Conservation (phyloP, 2,329 filamentous ascomycete species). For the Fusarium vanettenii region DNA sequence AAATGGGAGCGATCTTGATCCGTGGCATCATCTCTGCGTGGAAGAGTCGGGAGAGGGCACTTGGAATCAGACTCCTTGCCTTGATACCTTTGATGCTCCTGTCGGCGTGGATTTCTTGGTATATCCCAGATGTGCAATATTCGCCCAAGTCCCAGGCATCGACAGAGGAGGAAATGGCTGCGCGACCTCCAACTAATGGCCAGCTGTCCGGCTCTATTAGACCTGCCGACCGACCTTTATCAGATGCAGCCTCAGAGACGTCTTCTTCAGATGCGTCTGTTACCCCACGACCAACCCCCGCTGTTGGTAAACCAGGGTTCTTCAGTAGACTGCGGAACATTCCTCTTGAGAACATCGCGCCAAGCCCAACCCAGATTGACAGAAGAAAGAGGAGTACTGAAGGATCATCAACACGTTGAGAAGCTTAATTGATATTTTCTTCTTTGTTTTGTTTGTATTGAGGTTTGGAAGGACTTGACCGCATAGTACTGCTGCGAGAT, state of each 20-base stretch:
- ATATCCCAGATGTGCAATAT: neutral
- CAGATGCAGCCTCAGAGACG: too few species aligned
- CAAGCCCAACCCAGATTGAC: neutral
- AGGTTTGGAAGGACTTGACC: neutral
- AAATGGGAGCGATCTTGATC: conserved; percentile 3
- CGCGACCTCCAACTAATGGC: too few species aligned
- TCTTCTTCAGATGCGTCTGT: neutral
- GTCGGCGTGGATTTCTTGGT: conserved; percentile 3
- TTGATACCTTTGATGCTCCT: conserved; percentile 2
- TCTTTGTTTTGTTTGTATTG: neutral
- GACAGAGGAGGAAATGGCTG: neutral
- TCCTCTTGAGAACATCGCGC: neutral
- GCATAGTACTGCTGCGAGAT: neutral
- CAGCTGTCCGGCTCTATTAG: neutral
- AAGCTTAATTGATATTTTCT: too few species aligned
- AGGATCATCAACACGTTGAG: neutral
- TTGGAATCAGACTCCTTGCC: neutral
- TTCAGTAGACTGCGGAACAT: neutral
- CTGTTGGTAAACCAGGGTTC: neutral
- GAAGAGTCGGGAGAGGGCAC: neutral
- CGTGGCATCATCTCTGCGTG: neutral
- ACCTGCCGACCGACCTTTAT: neutral
- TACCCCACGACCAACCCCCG: neutral
- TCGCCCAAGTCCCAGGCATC: neutral
- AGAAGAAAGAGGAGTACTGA: neutral